Conservation (phyloP, 352 stramenopile genomes). For the Phytophthora lateralis region DNA sequence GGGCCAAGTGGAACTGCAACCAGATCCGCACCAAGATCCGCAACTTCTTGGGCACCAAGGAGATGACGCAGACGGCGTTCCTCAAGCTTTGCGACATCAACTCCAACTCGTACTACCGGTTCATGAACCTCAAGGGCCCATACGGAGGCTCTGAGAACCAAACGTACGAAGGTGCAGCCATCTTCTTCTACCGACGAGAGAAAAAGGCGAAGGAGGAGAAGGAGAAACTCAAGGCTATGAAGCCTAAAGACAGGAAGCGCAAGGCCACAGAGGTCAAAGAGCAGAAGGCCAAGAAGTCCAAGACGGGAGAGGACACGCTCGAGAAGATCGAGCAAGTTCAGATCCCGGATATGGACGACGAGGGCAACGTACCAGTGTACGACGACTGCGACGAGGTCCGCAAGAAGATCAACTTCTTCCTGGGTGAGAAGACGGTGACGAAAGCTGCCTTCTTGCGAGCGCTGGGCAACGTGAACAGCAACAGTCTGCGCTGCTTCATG, state of each 20-base stretch:
- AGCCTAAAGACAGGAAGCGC: conserved; percentile 24
- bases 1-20: conserved; percentile 47
- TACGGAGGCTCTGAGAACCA: conserved; percentile 46
- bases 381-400: conserved; percentile 65
- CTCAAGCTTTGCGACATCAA: conserved; percentile 47
- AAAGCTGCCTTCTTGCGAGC: conserved; percentile 45
- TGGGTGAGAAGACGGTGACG: conserved; percentile 43
- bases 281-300: conserved; percentile 37
- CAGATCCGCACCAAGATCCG: conserved; percentile 53
- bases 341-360: conserved; percentile 27
- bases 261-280: conserved; percentile 28
- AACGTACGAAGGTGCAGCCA: conserved; percentile 41
- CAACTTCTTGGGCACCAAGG: conserved; percentile 53
- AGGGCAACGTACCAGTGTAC: conserved; percentile 49
- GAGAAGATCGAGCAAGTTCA: conserved; percentile 43
- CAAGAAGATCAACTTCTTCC: conserved; percentile 50
- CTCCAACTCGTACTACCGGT: conserved; percentile 54
- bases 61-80: conserved; percentile 57
- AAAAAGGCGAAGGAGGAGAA: conserved; percentile 30
- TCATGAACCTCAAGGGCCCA: conserved; percentile 59
- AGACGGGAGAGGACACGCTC: conserved; percentile 38
- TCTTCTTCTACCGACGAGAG: conserved; percentile 53
- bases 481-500: conserved; percentile 55
- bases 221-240: conserved; percentile 18
- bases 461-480: conserved; percentile 48